Evolutionary conservation across 805 yeast genomes (phyloP), one percentile per base, ranked within the genome.

Genomic region (Maudiozyma saulgeensis): DNA sequence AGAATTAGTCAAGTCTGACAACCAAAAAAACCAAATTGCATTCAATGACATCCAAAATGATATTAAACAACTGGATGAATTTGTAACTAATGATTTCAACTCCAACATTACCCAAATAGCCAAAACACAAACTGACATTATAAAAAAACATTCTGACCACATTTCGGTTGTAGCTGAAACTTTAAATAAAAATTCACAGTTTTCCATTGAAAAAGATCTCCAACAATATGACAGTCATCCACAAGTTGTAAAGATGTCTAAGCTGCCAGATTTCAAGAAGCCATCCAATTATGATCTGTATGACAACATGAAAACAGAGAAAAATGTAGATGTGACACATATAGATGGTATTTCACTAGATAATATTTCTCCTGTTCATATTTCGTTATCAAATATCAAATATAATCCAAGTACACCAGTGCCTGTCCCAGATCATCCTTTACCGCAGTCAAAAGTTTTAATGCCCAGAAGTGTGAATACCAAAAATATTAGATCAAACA

Each of bases 381-480:
- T 45, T 12, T 32, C 43, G 5, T 26, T 41, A n/a, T 37, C 48
- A 6, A 16, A 46, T 12, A 12, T 44, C 1, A 47, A 49, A 9
- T 44, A 46, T 18, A 54, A 19, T 35, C 64, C 64, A 2, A 54
- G 55, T 32, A 61, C 64, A 1, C 64, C 64, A 1, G 56, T 61
- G 9, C 64, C 64, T 1, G 54, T 61, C 3, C 64, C 64, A 19
- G 64, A 61, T 43, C 62, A 55, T 34, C 63, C 63, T 3, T 42
- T 60, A 35, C 59, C 65, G 1, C 41, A 57, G 21, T 54, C 63
- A 7, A 59, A 54, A 43, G 65, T 61, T 6, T 41, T 61, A 8
- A 47, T 57, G 25, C 63, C 65, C 0, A 58, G 60, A 41, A 58
- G 62, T 44, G 51, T 61, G 11, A 61, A 61, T 31, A 56, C 64